Conservation (phyloP, 2,329 filamentous ascomycete genomes). For the Apiospora phragmitis region DNA sequence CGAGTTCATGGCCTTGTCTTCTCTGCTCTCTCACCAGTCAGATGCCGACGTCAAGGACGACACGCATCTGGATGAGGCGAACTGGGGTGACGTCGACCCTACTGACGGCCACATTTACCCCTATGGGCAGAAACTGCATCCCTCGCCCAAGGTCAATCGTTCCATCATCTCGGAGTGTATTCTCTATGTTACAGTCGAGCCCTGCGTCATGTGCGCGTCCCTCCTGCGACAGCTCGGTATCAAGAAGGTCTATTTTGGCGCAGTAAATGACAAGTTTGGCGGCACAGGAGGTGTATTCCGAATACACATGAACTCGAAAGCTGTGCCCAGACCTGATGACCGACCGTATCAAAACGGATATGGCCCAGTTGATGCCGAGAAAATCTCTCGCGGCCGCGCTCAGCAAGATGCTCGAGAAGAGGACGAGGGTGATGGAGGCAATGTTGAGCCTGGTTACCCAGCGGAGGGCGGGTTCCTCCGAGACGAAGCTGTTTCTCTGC, state of each 20-base stretch:
- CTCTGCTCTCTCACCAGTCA: constrained; percentile 48
- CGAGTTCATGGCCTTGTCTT: constrained; percentile 83
- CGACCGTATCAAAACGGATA: constrained; percentile 34
- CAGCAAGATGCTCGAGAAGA: constrained; percentile 35
- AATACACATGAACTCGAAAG: constrained; percentile 67
- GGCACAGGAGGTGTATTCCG: constrained; percentile 92
- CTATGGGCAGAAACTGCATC: constrained; percentile 60
- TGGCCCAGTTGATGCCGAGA: constrained; percentile 27
- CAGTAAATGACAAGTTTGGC: constrained; percentile 94
- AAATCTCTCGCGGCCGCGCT: constrained; percentile 39
- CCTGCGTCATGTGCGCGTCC: constrained; percentile 98
- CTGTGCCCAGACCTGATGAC: constrained; percentile 29
- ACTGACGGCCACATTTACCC: constrained; percentile 58
- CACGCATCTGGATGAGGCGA: constrained; percentile 38
- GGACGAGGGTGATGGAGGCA: constrained; percentile 57
- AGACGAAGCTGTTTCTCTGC: constrained; percentile 88
- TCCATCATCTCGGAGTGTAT: constrained; percentile 69
- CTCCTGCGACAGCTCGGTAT: constrained; percentile 86
- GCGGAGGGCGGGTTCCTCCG: constrained; percentile 86
- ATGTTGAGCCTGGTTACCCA: constrained; percentile 76
- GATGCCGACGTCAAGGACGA: constrained; percentile 26
- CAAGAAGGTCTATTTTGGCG: constrained; percentile 90
- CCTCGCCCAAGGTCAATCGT: constrained; percentile 59
- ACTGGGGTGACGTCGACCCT: constrained; percentile 54
- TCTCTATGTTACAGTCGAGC: constrained; percentile 96